These are phyloP conservation scores for Zymoseptoria passerinii DNA, from an alignment of 2,329 filamentous ascomycete genomes.

Conservation along the genomic window DNA sequence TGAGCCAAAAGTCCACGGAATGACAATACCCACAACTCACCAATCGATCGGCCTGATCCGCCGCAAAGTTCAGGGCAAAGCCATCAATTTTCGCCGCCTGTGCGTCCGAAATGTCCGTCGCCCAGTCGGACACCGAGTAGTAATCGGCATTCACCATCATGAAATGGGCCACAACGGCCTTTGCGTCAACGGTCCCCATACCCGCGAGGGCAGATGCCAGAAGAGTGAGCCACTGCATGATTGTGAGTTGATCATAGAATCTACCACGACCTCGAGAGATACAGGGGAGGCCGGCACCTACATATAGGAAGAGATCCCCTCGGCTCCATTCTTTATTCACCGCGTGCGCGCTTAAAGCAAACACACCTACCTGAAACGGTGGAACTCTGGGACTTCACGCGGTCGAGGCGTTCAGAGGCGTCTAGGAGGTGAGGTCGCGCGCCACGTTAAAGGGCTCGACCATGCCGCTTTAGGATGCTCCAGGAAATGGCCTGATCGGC, in stretches of 20 bases:
- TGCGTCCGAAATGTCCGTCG: conserved; percentile 9
- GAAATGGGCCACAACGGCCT: conserved; percentile 10
- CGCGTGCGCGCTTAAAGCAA: not conserved
- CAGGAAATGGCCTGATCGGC: not conserved
- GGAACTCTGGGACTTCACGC: not conserved
- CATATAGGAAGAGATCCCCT: not conserved
- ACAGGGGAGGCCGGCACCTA: not conserved
- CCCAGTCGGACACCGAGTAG: conserved; percentile 8
- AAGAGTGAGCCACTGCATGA: conserved; percentile 8
- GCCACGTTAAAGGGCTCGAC: not conserved
- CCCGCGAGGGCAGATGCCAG: conserved; percentile 6
- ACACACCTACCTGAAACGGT: not conserved
- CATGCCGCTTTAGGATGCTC: not conserved
- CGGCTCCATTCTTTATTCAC: not conserved
- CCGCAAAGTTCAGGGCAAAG: conserved; percentile 45
- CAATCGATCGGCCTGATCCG: conserved; percentile 25
- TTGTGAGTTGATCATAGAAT: not conserved
- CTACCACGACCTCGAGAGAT: not conserved
- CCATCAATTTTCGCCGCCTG: conserved; percentile 34
- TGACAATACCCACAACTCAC: not conserved
- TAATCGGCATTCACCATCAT: conserved; percentile 9
- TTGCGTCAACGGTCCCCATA: conserved; percentile 6
- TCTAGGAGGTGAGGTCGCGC: not conserved
- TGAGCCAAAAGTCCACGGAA: not conserved
- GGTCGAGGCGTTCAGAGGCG: not conserved